These are phyloP conservation scores for Calonectria pauciramosa DNA, from an alignment of 2,329 filamentous ascomycete genomes.

Conservation along the genomic window DNA sequence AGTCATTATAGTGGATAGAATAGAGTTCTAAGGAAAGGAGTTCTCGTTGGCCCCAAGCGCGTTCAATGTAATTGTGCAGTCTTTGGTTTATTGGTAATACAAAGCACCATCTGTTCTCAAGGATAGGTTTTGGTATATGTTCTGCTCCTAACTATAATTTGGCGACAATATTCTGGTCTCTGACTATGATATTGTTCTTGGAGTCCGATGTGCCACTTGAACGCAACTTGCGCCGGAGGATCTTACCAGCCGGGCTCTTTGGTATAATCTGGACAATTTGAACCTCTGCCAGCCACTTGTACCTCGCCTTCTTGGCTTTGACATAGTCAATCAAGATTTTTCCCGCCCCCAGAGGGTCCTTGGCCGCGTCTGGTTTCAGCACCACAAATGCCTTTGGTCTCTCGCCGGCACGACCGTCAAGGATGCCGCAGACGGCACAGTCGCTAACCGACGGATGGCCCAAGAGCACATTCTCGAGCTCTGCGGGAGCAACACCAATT, in stretches of 20 bases:
- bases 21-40: too few relatives aligned
- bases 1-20: too few relatives aligned
- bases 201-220: not conserved
- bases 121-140: too few relatives aligned
- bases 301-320: constrained; percentile 65
- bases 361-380: constrained; percentile 48
- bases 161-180: too few relatives aligned
- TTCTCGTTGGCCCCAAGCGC: too few relatives aligned
- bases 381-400: constrained; percentile 71
- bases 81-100: too few relatives aligned
- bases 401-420: constrained; percentile 69
- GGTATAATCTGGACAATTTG: constrained; percentile 68
- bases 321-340: constrained; percentile 59
- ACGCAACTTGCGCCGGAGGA: not conserved
- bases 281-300: constrained; percentile 67
- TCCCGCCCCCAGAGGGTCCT: constrained; percentile 46
- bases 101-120: too few relatives aligned
- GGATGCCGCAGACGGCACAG: constrained; percentile 66
- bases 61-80: too few relatives aligned
- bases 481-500: constrained; percentile 72
- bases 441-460: constrained; percentile 69
- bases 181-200: too few relatives aligned
- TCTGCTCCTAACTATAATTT: too few relatives aligned
- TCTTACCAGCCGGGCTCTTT: constrained; percentile 66
- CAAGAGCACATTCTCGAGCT: constrained; percentile 72